Evolutionary conservation across 306 rosid genomes (phyloP), one percentile per base, ranked within the genome.

Genomic region (Cajanus cajan): DNA sequence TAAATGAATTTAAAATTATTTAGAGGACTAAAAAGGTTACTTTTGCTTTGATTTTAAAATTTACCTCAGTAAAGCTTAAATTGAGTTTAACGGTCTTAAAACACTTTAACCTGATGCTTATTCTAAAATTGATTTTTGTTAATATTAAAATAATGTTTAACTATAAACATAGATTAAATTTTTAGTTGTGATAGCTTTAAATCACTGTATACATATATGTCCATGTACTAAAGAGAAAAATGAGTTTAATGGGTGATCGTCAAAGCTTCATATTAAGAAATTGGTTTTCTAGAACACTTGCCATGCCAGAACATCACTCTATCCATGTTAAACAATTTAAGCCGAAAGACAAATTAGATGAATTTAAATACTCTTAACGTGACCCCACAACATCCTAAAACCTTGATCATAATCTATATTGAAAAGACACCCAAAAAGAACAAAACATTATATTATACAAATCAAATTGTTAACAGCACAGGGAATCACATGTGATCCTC

Each of bases 381-480:
- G 78, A 72, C 85, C 89, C 90, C 88, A 89, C 86, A 63, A 71
- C 81, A 82, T 90, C 80, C 41, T 61, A 44, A 58, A 79, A 68
- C 48, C 64, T 74, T 68, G 66, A 93, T 90, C 96, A 84, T 73
- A 78, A 89, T 90, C 94, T 87, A 50, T 8, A 45, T 6, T 71
- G 89, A 87, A 86, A 84, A 71, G 89, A 79, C 90, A 74, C 80
- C 55, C 77, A 33, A 80, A 79, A 75, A 55, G 66, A 71, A 52
- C 76, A 68, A 73, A 67, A 63, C 19, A 7, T 47, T 18, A 34
- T 48, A 31, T 10, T 40, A 78, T 55, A 22, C 24, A 39, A 67
- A 62, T 50, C 76, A 68, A 68, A 68, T 54, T 79, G 16, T 69
- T 33, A 43, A 41, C 67, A 64, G 45, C n/a, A 64, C 43, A 77